Percentiles rank a stretch among this genome's conserved stretches.
phyloP scores from a whole-genome alignment of 1,284 basidiomycete genomes.

The Cystobasidiaceae sp. region DNA sequence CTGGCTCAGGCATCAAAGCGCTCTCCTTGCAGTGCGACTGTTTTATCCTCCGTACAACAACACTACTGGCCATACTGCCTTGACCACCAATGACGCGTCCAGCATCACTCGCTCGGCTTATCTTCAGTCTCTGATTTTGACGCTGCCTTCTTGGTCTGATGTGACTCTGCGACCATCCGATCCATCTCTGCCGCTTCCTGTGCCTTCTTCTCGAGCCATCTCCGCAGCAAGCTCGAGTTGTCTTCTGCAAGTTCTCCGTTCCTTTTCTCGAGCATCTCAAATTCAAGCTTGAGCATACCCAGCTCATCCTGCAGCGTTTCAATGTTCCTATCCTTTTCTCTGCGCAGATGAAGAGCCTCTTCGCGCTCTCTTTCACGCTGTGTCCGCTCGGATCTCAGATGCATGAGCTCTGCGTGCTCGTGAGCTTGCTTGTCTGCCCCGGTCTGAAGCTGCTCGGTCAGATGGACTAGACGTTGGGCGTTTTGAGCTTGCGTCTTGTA shows the following conservation, averaged over 20 bases:
- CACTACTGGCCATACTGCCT: too few relatives aligned
- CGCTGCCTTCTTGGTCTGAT: background rate
- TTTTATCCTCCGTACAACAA: too few relatives aligned
- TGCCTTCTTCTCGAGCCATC: conserved; percentile 93
- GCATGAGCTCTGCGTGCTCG: conserved; percentile 69
- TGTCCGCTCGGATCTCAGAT: conserved; percentile 64
- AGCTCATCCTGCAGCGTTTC: conserved; percentile 93
- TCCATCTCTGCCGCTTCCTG: conserved; percentile 92
- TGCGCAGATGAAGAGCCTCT: conserved; percentile 75
- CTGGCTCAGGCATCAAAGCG: too few relatives aligned
- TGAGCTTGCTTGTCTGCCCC: conserved; percentile 74
- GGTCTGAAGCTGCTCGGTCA: conserved; percentile 90
- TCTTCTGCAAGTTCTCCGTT: conserved; percentile 81
- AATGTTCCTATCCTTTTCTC: conserved; percentile 65
- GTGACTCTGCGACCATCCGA: conserved; percentile 49
- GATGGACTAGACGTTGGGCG: conserved; percentile 79
- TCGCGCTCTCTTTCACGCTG: conserved; percentile 68
- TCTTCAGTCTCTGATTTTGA: background rate
- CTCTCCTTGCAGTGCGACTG: too few relatives aligned
- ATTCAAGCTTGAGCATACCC: conserved; percentile 79
- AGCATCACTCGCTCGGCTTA: too few relatives aligned
- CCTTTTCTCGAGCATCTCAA: conserved; percentile 78
- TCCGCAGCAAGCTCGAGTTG: conserved; percentile 87
- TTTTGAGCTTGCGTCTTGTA: conserved; percentile 93
- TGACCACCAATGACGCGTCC: too few relatives aligned